These are phyloP conservation scores for Eucalyptus cloeziana DNA, from an alignment of 345 rosid species.

Conservation along the genomic window DNA sequence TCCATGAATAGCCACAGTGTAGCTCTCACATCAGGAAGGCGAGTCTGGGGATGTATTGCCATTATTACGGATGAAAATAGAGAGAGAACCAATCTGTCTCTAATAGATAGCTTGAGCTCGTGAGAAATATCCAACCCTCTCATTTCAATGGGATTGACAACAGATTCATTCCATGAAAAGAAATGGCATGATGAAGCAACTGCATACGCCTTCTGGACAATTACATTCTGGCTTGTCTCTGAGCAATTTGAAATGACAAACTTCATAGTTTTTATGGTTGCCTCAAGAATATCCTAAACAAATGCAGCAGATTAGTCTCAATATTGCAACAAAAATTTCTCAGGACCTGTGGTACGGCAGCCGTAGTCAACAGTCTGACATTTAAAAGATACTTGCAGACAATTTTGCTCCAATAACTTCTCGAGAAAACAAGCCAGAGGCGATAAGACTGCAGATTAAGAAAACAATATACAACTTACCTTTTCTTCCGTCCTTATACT, in stretches of 20 bases:
- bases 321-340: not conserved
- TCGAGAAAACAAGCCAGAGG: not conserved
- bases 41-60: slow-evolving; percentile 48
- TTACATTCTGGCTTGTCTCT: slow-evolving; percentile 50
- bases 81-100: slow-evolving; percentile 66
- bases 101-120: slow-evolving; percentile 15
- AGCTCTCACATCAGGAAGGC: slow-evolving; percentile 48
- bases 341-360: not conserved
- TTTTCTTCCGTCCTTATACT: slow-evolving; percentile 8
- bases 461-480: slow-evolving; percentile 17
- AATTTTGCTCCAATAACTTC: not conserved
- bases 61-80: slow-evolving; percentile 65
- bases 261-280: slow-evolving; percentile 52
- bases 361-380: not conserved
- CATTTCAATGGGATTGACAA: slow-evolving; percentile 8
- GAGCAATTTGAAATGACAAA: slow-evolving; percentile 56
- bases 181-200: slow-evolving; percentile 35
- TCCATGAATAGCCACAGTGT: slow-evolving; percentile 26
- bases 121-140: slow-evolving; percentile 15
- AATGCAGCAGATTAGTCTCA: not conserved
- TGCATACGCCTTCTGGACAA: slow-evolving; percentile 47
- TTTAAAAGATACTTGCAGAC: not conserved
- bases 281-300: slow-evolving; percentile 55
- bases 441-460: not conserved
- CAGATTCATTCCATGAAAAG: slow-evolving; percentile 32